Evolutionary conservation across 2,329 filamentous ascomycete genomes (phyloP).

Genomic region (Colletotrichum sp.): DNA sequence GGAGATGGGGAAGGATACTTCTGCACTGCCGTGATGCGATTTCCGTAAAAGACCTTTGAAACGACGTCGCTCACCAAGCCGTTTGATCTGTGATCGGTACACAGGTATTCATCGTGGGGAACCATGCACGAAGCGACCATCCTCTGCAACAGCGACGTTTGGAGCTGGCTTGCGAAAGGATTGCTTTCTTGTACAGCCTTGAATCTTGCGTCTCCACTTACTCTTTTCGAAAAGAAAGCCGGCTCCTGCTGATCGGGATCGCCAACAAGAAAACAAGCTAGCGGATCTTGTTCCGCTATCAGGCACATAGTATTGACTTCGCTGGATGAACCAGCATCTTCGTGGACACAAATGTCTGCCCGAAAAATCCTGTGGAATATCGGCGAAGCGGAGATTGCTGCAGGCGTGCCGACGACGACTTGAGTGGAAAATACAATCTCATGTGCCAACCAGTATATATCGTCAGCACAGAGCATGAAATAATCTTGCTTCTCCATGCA

Average conservation of each 20-base stretch:
- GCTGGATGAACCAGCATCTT: neutral
- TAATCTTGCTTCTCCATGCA: neutral
- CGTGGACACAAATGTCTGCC: neutral
- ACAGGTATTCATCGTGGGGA: neutral
- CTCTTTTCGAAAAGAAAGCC: neutral
- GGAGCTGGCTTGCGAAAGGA: neutral
- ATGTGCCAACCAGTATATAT: neutral
- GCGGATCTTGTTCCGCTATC: neutral
- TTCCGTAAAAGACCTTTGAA: neutral
- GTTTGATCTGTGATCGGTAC: neutral
- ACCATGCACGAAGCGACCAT: neutral
- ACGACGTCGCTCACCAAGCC: neutral
- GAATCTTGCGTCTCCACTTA: neutral
- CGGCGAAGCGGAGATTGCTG: neutral
- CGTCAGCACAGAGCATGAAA: neutral
- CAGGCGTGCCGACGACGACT: neutral
- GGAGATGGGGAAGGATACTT: neutral
- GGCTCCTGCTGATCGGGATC: neutral
- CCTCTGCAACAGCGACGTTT: neutral
- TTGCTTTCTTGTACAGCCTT: neutral
- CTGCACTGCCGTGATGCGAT: neutral
- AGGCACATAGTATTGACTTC: neutral
- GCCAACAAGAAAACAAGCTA: neutral
- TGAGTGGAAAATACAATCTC: neutral
- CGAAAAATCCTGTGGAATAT: neutral